Percentiles rank a stretch among this genome's conserved stretches.
phyloP scores from a whole-genome alignment of 148 eudicot genomes.

The Rheum nobile region DNA sequence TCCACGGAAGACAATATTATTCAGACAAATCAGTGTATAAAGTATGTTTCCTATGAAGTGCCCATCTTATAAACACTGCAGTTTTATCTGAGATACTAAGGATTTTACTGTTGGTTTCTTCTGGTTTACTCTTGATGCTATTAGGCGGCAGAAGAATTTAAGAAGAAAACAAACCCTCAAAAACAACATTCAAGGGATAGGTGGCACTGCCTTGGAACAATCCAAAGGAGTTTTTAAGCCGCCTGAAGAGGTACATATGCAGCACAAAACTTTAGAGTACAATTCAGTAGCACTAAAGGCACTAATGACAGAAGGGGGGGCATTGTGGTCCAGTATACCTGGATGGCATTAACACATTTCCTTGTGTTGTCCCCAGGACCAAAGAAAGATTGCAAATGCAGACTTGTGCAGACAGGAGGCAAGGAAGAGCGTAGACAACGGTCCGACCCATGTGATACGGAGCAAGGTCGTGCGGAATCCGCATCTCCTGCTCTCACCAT shows the following conservation, averaged over 20 bases:
- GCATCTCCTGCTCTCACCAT: background rate
- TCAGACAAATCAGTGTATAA: background rate
- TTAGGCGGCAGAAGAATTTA: constrained; percentile 4
- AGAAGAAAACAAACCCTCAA: background rate
- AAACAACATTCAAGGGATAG: background rate
- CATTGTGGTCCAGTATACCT: background rate
- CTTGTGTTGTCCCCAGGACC: background rate
- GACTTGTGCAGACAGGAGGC: background rate
- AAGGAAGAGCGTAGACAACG: constrained; percentile 3
- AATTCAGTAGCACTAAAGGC: background rate
- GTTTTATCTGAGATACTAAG: background rate
- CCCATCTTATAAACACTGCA: background rate
- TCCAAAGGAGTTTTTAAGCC: background rate
- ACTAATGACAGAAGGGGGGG: background rate
- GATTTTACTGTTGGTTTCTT: background rate
- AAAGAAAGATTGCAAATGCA: background rate
- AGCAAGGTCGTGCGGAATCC: background rate
- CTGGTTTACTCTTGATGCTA: background rate
- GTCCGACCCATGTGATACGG: constrained; percentile 1
- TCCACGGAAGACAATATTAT: background rate
- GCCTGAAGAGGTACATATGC: background rate
- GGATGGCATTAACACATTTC: background rate
- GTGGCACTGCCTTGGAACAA: constrained; percentile 1
- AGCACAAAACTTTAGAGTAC: background rate
- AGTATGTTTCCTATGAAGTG: background rate